phyloP scores from a whole-genome alignment of 306 rosid genomes.

The Ammopiptanthus mongolicus region DNA sequence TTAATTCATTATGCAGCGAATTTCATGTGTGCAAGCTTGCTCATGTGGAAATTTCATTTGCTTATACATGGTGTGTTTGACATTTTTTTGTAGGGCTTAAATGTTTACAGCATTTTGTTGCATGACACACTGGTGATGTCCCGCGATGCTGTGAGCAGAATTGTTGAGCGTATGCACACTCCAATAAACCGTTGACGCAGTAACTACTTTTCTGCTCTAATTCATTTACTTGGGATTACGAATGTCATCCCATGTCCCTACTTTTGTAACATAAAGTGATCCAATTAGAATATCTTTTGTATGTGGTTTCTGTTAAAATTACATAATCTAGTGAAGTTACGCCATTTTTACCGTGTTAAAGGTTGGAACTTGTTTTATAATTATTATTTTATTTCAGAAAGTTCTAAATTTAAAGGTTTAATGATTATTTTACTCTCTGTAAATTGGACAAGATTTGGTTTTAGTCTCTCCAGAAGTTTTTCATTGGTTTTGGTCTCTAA shows the following conservation, averaged over 20 bases:
- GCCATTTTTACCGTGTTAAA: not conserved
- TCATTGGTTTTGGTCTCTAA: too few relatives aligned
- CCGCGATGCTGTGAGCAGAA: slow-evolving; percentile 53
- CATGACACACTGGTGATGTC: slow-evolving; percentile 72
- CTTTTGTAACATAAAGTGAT: not conserved
- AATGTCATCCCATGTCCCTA: not conserved
- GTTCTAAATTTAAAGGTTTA: too few relatives aligned
- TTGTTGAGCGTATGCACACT: slow-evolving; percentile 65
- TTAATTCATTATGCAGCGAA: not conserved
- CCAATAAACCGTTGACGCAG: slow-evolving; percentile 56
- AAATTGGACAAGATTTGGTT: too few relatives aligned
- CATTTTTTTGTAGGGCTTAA: slow-evolving; percentile 54
- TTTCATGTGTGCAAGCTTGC: not conserved
- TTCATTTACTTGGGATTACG: not conserved
- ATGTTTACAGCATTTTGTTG: slow-evolving; percentile 61
- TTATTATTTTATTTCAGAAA: too few relatives aligned
- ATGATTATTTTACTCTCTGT: too few relatives aligned
- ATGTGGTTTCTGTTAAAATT: not conserved
- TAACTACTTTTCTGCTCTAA: not conserved
- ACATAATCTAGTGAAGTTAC: not conserved
- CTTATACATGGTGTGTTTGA: not conserved
- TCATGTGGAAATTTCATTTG: not conserved
- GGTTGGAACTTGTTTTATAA: too few relatives aligned
- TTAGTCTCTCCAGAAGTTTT: too few relatives aligned
- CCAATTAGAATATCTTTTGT: not conserved